Percentiles rank a stretch among this genome's conserved stretches.
phyloP scores from a whole-genome alignment of 2,329 filamentous ascomycete species.

The Penicillium hordei region DNA sequence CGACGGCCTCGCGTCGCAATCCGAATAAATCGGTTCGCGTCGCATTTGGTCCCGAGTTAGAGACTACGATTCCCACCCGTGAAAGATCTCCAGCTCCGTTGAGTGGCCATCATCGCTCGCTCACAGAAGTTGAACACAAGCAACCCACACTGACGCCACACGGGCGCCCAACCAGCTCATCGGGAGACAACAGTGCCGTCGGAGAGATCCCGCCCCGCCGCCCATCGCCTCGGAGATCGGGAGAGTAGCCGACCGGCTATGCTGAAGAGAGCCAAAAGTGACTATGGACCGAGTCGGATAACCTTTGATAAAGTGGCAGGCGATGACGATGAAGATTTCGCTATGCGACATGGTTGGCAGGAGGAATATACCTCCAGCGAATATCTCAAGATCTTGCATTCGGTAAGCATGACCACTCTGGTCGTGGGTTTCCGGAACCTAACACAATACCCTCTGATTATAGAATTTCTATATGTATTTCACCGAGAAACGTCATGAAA shows the following conservation, averaged over 20 bases:
- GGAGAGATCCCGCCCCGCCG: constrained; percentile 26
- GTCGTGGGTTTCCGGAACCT: constrained; percentile 4
- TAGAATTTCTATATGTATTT: constrained; percentile 99
- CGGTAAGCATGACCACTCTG: constrained; percentile 51
- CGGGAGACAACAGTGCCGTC: constrained; percentile 29
- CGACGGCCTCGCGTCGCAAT: constrained; percentile 34
- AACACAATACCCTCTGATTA: constrained; percentile 15
- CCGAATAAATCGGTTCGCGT: constrained; percentile 39
- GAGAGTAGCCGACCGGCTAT: constrained; percentile 39
- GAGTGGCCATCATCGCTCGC: constrained; percentile 35
- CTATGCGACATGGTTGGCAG: constrained; percentile 83
- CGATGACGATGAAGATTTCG: constrained; percentile 54
- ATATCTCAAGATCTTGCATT: constrained; percentile 79
- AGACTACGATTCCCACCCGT: constrained; percentile 39
- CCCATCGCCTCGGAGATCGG: constrained; percentile 32
- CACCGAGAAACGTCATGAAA: constrained; percentile 96
- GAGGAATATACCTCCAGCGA: constrained; percentile 89
- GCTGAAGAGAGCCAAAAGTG: constrained; percentile 53
- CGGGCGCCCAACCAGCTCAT: constrained; percentile 35
- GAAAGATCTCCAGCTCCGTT: constrained; percentile 35
- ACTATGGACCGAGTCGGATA: constrained; percentile 49
- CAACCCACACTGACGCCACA: constrained; percentile 22
- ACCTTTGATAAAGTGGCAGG: constrained; percentile 32
- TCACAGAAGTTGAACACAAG: constrained; percentile 35
- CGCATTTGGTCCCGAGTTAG: constrained; percentile 41